These are phyloP conservation scores for Psilocybe cyanescens DNA, from an alignment of 768 basidiomycete genomes.

Conservation along the genomic window DNA sequence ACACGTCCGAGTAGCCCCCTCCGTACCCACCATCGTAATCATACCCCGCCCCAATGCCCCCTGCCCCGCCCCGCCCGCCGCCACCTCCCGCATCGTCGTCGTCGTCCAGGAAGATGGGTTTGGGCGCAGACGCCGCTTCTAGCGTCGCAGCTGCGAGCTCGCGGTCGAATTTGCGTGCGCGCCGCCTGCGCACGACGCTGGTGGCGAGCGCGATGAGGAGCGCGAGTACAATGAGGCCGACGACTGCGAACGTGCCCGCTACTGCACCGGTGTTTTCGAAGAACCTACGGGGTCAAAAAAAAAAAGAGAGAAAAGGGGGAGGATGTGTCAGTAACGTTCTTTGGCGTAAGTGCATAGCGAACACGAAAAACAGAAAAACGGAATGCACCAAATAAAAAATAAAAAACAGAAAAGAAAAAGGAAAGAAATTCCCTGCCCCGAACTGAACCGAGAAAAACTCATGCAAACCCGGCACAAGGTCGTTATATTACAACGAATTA, in stretches of 20 bases:
- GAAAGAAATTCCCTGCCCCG: no score
- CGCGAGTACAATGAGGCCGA: slow-evolving; percentile 61
- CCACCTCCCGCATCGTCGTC: slow-evolving; percentile 35
- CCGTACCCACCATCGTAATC: not conserved
- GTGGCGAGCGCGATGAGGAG: slow-evolving; percentile 53
- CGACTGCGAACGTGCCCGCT: slow-evolving; percentile 72
- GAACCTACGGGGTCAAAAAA: slow-evolving; percentile 46
- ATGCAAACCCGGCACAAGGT: no score
- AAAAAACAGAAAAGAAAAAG: no score
- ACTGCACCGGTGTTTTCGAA: slow-evolving; percentile 75
- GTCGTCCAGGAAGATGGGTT: slow-evolving; percentile 62
- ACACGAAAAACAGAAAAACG: no score
- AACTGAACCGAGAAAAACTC: no score
- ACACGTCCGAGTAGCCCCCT: slow-evolving; percentile 46
- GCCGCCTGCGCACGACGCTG: slow-evolving; percentile 62
- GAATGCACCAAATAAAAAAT: no score
- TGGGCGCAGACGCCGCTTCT: slow-evolving; percentile 57
- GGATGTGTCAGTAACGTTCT: not conserved
- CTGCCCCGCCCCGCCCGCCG: slow-evolving; percentile 18
- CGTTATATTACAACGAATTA: no score
- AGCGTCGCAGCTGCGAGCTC: slow-evolving; percentile 75
- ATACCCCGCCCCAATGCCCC: slow-evolving; percentile 16
- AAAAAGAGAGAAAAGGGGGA: not conserved
- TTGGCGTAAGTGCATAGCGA: not conserved
- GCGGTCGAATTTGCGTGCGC: slow-evolving; percentile 67